Conservation (phyloP, 495 filamentous ascomycete species). For the Tuber borchii region DNA sequence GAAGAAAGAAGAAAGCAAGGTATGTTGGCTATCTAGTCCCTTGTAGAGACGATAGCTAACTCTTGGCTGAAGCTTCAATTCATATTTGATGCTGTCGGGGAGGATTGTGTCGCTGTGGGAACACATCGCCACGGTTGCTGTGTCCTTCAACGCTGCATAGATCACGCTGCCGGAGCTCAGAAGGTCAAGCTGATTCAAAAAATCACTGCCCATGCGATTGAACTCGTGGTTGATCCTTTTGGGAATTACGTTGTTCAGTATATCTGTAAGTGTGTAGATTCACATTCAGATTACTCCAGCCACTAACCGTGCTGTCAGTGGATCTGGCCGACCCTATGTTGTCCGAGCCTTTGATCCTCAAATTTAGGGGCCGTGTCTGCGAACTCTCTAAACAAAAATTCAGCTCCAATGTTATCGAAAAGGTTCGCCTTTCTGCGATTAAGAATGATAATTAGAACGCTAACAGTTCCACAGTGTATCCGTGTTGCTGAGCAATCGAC, state of each 20-base stretch:
- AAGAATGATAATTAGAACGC: conserved; percentile 3
- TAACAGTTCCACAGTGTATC: conserved; percentile 54
- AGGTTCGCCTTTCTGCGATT: conserved; percentile 42
- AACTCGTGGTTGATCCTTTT: conserved; percentile 89
- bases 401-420: conserved; percentile 97
- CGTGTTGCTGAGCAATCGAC: conserved; percentile 64
- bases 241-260: conserved; percentile 99
- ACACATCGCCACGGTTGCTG: conserved; percentile 98
- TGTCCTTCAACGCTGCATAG: conserved; percentile 94
- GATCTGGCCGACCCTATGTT: conserved; percentile 77
- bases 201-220: conserved; percentile 74
- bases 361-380: conserved; percentile 67
- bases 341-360: conserved; percentile 72
- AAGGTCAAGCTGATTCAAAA: conserved; percentile 76
- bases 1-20: conserved; percentile 55
- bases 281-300: neutral
- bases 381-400: conserved; percentile 93
- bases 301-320: conserved; percentile 44
- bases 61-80: conserved; percentile 49
- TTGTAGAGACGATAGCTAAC: neutral
- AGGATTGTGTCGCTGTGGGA: conserved; percentile 78
- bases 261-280: conserved; percentile 50
- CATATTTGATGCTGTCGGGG: conserved; percentile 90
- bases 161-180: conserved; percentile 85
- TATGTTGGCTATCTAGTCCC: neutral